phyloP scores from a whole-genome alignment of 140 eudicot species.

The Senecio squalidus region DNA sequence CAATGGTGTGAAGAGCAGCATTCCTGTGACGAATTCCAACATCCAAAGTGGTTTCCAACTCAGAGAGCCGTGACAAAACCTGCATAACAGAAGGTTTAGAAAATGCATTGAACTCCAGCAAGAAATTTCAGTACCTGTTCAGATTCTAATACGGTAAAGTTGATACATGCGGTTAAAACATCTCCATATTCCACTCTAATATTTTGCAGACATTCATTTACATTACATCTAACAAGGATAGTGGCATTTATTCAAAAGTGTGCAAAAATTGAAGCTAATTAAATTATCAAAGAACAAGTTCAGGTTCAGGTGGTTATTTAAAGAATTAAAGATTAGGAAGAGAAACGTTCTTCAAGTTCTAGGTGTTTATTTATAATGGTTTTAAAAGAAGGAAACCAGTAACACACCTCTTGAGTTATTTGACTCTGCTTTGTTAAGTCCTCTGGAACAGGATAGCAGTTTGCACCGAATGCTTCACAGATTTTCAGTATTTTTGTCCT shows the following conservation, averaged over 20 bases:
- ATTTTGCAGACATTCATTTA: neutral
- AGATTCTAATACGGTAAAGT: neutral
- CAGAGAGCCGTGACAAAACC: slow-evolving; percentile 92
- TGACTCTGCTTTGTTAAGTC: slow-evolving; percentile 80
- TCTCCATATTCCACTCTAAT: neutral
- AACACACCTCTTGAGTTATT: slow-evolving; percentile 78
- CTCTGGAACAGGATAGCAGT: slow-evolving; percentile 96
- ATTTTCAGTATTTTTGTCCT: slow-evolving; percentile 82
- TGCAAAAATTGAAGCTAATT: neutral
- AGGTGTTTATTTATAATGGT: too few species aligned
- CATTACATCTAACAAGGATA: neutral
- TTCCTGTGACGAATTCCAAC: slow-evolving; percentile 93
- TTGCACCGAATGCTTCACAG: slow-evolving; percentile 99
- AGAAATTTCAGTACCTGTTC: neutral
- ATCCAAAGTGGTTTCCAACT: slow-evolving; percentile 84
- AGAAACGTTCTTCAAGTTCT: slow-evolving; percentile 1
- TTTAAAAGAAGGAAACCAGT: neutral
- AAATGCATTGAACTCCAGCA: neutral
- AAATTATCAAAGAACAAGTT: neutral
- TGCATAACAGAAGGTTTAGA: slow-evolving; percentile 29
- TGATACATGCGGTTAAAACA: neutral
- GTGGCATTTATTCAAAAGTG: neutral
- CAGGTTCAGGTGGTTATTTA: slow-evolving; percentile 2
- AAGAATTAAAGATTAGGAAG: neutral
- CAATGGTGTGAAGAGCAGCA: slow-evolving; percentile 71